Conservation (phyloP, 2,329 filamentous ascomycete genomes). For the Lecanosticta acicola region DNA sequence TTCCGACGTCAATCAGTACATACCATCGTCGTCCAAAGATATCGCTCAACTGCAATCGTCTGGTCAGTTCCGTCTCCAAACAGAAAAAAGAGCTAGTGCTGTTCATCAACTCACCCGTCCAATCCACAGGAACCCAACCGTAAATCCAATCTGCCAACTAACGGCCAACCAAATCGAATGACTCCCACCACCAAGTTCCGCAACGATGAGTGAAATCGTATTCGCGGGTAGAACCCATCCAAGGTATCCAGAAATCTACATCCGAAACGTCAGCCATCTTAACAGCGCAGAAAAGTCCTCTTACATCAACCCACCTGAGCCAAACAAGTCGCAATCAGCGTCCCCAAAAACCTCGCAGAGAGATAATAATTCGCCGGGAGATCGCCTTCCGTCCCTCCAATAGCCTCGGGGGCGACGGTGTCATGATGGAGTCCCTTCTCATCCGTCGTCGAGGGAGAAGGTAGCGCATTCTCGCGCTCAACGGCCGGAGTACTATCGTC, state of each 20-base stretch:
- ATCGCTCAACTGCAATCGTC: neutral
- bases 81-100: too few relatives aligned
- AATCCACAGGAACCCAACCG: conserved; percentile 13
- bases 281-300: neutral
- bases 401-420: conserved; percentile 9
- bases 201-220: conserved; percentile 13
- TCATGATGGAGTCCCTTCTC: conserved; percentile 10
- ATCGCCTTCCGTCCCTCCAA: conserved; percentile 2
- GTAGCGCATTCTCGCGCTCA: neutral
- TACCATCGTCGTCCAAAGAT: conserved; percentile 10
- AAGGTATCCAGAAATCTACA: too few relatives aligned
- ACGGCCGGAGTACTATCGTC: neutral
- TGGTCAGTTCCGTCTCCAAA: too few relatives aligned
- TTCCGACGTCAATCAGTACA: neutral
- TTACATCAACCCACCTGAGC: conserved; percentile 13
- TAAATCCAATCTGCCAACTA: conserved; percentile 8
- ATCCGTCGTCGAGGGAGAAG: neutral
- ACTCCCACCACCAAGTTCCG: conserved; percentile 4
- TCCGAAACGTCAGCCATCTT: too few relatives aligned
- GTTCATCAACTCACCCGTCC: conserved; percentile 11
- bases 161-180: conserved; percentile 14
- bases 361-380: conserved; percentile 10
- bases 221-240: conserved; percentile 16
- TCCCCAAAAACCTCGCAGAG: conserved; percentile 9
- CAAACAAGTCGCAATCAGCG: conserved; percentile 13